Conservation (phyloP, 805 yeast species). For the Pichia phayaonensis region DNA sequence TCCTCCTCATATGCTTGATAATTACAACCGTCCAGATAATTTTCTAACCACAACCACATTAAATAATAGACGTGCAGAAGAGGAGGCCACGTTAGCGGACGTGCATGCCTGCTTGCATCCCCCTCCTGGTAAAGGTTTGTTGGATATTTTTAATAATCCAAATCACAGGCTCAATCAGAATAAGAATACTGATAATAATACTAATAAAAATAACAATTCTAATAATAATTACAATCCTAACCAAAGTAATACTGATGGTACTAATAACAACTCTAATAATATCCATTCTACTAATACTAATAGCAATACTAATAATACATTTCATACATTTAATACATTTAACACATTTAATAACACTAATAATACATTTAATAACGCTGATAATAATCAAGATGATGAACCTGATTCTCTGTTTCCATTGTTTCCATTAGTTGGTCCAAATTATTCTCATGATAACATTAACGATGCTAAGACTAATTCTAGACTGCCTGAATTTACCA, state of each 20-base stretch:
- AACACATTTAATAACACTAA: no score
- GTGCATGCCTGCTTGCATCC: conserved; percentile 18
- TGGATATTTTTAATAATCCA: conserved; percentile 20
- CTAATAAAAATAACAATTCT: not conserved
- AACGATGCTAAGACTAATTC: not conserved
- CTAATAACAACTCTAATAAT: not conserved
- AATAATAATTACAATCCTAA: not conserved
- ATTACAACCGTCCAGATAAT: not conserved
- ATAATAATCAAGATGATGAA: conserved; percentile 15
- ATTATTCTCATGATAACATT: conserved; percentile 13
- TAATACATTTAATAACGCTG: conserved; percentile 10
- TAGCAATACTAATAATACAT: not conserved
- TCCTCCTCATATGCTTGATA: not conserved
- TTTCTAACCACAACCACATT: not conserved
- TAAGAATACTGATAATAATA: not conserved
- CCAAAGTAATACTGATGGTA: not conserved
- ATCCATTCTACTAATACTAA: not conserved
- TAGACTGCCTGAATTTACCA: no score
- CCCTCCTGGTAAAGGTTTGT: conserved; percentile 25
- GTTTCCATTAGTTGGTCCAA: conserved; percentile 28
- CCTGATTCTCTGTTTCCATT: conserved; percentile 28
- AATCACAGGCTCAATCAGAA: conserved; percentile 1
- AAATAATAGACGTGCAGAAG: not conserved
- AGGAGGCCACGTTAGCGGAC: not conserved
- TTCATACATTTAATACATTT: no score